phyloP scores from a whole-genome alignment of 202 grass and related monocot species.

The Setaria italica region DNA sequence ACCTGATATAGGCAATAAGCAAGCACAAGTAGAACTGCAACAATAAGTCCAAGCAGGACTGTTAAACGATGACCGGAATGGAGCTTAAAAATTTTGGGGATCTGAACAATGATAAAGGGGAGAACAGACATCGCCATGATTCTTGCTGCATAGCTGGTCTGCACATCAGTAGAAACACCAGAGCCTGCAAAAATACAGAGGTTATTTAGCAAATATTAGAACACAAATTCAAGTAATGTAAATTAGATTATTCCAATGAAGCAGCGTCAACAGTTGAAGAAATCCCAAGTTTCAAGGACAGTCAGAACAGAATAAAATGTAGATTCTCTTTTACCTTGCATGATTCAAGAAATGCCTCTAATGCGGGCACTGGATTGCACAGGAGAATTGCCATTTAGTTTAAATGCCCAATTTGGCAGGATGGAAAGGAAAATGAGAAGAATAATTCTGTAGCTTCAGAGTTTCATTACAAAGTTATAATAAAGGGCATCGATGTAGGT shows the following conservation, averaged over 20 bases:
- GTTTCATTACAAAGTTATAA: background rate
- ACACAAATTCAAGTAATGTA: conserved; percentile 5
- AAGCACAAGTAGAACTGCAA: conserved; percentile 69
- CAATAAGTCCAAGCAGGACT: conserved; percentile 67
- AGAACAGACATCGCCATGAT: conserved; percentile 91
- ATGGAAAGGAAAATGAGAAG: background rate
- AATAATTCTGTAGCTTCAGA: background rate
- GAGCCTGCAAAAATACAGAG: conserved; percentile 53
- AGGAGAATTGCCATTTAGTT: background rate
- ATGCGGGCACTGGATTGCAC: background rate
- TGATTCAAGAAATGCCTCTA: background rate
- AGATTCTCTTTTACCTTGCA: background rate
- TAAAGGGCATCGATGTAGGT: background rate
- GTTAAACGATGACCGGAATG: conserved; percentile 63
- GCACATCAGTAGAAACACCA: conserved; percentile 83
- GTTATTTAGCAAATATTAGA: conserved; percentile 32
- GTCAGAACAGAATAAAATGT: background rate
- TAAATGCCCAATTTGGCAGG: background rate
- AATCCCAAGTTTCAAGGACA: background rate
- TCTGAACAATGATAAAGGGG: conserved; percentile 91
- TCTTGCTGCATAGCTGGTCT: conserved; percentile 83
- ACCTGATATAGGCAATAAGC: conserved; percentile 94
- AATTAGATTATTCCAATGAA: conserved; percentile 1
- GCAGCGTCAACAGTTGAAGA: conserved; percentile 3
- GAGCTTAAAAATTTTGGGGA: conserved; percentile 78